A percentile compares a stretch with the other conserved stretches of the same genome.
These are phyloP conservation scores for Fusarium sulawesiense DNA, from an alignment of 2,329 filamentous ascomycete species.

Conservation along the genomic window DNA sequence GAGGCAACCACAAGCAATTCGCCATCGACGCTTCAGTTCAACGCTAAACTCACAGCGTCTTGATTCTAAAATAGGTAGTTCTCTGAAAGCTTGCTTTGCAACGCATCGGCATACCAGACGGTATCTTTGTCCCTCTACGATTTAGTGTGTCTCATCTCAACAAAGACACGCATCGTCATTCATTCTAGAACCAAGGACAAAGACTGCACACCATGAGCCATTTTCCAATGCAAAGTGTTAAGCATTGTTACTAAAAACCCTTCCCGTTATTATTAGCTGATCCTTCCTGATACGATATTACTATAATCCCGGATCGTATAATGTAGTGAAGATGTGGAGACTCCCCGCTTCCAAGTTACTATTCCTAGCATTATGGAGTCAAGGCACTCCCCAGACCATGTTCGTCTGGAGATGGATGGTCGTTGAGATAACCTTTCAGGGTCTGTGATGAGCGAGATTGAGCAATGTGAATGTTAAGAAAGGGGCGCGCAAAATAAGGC, in stretches of 20 bases:
- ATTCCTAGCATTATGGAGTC: constrained; percentile 18
- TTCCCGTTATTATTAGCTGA: background rate
- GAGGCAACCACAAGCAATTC: background rate
- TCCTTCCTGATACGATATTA: background rate
- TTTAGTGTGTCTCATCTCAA: constrained; percentile 6
- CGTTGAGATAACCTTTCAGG: constrained; percentile 25
- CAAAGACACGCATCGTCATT: background rate
- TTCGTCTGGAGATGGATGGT: constrained; percentile 13
- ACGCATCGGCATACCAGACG: constrained; percentile 2
- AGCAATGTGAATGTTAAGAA: constrained; percentile 7
- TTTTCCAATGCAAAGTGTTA: background rate
- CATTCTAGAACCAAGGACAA: constrained; percentile 5
- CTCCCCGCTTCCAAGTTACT: constrained; percentile 24
- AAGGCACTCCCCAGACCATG: background rate
- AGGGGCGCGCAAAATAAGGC: constrained; percentile 7
- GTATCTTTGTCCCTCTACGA: background rate
- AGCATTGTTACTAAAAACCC: background rate
- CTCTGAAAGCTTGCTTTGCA: background rate
- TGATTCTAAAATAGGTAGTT: background rate
- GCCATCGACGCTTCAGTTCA: background rate
- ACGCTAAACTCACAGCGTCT: background rate
- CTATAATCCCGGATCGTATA: background rate
- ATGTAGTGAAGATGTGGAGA: constrained; percentile 15
- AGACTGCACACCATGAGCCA: background rate
- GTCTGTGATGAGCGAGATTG: constrained; percentile 30